Evolutionary conservation across 306 rosid species (phyloP).

Genomic region (Prunus mira): DNA sequence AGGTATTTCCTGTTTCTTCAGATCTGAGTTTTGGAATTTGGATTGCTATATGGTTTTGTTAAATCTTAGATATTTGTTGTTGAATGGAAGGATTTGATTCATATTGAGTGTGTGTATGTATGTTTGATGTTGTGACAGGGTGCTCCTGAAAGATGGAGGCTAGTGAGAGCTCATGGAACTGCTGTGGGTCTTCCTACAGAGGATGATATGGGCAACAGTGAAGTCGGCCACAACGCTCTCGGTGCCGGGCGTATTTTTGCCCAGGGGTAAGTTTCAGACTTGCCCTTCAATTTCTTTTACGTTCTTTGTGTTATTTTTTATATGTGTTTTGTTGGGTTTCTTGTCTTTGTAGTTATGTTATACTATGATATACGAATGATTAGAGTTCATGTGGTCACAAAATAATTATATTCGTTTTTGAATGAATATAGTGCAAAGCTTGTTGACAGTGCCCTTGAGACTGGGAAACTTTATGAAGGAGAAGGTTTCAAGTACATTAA

Average conservation of each 20-base stretch:
- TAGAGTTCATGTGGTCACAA: too few relatives aligned
- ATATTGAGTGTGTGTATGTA: background rate
- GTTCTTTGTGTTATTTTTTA: background rate
- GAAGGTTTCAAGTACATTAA: slow-evolving; percentile 84
- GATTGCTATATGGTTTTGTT: background rate
- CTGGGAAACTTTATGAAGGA: slow-evolving; percentile 76
- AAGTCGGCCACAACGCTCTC: slow-evolving; percentile 97
- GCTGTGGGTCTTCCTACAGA: slow-evolving; percentile 96
- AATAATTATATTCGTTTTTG: background rate
- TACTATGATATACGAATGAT: background rate
- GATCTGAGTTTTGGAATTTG: background rate
- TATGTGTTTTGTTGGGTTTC: background rate
- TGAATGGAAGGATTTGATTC: background rate
- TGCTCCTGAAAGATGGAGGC: slow-evolving; percentile 85
- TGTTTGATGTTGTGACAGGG: slow-evolving; percentile 38
- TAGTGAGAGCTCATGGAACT: slow-evolving; percentile 87
- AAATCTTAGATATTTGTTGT: background rate
- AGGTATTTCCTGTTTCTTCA: slow-evolving; percentile 27
- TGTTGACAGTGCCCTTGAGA: slow-evolving; percentile 83
- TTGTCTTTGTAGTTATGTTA: background rate
- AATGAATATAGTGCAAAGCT: slow-evolving; percentile 74
- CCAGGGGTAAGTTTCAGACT: slow-evolving; percentile 63
- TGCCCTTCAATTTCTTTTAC: background rate
- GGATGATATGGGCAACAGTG: slow-evolving; percentile 99
- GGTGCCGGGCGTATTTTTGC: slow-evolving; percentile 97